Conservation (phyloP, 768 basidiomycete genomes). For the Phylloporus arenicola region DNA sequence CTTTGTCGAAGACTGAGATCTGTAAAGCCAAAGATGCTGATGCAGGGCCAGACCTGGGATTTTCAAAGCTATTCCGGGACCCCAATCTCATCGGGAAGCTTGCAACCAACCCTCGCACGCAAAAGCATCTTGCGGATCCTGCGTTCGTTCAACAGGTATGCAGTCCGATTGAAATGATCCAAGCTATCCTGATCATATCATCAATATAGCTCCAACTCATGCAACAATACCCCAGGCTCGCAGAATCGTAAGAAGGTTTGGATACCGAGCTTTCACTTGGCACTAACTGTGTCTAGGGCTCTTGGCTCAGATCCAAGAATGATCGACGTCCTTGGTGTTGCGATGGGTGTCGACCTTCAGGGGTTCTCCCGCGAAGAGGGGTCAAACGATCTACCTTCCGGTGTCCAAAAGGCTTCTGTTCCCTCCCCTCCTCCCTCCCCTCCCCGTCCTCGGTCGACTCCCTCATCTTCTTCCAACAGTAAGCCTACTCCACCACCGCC, state of each 20-base stretch:
- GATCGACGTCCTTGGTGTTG: constrained; percentile 88
- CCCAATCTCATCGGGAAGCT: constrained; percentile 81
- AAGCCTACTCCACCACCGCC: constrained; percentile 38
- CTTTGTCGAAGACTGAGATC: constrained; percentile 3
- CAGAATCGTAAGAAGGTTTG: constrained; percentile 41
- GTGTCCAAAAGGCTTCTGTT: constrained; percentile 32
- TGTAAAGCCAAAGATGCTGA: constrained; percentile 32
- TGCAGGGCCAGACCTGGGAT: constrained; percentile 45
- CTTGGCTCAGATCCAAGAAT: constrained; percentile 76
- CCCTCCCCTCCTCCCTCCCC: constrained; percentile 21
- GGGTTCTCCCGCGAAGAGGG: constrained; percentile 82
- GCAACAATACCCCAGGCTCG: constrained; percentile 64
- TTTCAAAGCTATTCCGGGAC: constrained; percentile 78
- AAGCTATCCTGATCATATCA: background rate
- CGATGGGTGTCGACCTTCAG: constrained; percentile 91
- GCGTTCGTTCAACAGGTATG: constrained; percentile 67
- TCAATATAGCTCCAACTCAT: constrained; percentile 50
- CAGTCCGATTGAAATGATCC: background rate
- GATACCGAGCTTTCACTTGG: background rate
- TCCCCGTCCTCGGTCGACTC: constrained; percentile 29
- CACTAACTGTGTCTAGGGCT: constrained; percentile 35
- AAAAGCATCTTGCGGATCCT: constrained; percentile 79
- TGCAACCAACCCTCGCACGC: constrained; percentile 80
- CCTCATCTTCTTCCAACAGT: constrained; percentile 38
- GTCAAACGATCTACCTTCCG: constrained; percentile 72